phyloP scores from a whole-genome alignment of 2,329 filamentous ascomycete genomes.

The Neopestalotiopsis rosae region DNA sequence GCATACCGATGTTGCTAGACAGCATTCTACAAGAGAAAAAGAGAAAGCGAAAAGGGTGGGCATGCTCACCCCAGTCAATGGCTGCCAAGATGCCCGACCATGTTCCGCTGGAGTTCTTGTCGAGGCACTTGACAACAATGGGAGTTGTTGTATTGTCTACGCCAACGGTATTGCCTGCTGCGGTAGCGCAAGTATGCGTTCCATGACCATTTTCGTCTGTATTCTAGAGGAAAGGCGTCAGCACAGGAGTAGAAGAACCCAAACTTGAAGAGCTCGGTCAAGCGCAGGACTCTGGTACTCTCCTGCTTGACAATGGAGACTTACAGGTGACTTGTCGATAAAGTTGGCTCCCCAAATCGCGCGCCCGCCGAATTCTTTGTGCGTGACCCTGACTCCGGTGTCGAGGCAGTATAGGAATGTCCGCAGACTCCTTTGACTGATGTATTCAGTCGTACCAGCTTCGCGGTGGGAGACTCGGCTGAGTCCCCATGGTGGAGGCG shows the following conservation, averaged over 20 bases:
- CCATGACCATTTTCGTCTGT: constrained; percentile 33
- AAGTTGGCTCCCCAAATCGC: constrained; percentile 34
- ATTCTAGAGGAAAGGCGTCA: constrained; percentile 21
- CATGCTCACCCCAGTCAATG: constrained; percentile 32
- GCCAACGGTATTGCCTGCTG: constrained; percentile 32
- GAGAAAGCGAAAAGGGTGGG: too few species aligned
- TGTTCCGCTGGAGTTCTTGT: constrained; percentile 24
- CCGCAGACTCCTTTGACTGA: constrained; percentile 17
- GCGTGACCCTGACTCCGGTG: constrained; percentile 32
- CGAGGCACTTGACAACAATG: constrained; percentile 33
- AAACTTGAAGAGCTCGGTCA: too few species aligned
- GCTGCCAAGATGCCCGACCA: constrained; percentile 30
- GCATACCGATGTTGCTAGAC: background rate
- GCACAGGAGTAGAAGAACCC: background rate
- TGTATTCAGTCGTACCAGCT: constrained; percentile 25
- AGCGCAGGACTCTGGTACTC: too few species aligned
- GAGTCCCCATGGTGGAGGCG: constrained; percentile 29
- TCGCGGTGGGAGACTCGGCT: constrained; percentile 33
- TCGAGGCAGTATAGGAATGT: constrained; percentile 34
- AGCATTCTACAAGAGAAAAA: background rate
- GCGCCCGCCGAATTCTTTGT: constrained; percentile 33
- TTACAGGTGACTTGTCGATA: constrained; percentile 27
- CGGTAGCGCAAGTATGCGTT: constrained; percentile 32
- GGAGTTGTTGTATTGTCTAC: constrained; percentile 33
- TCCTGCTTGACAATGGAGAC: background rate